phyloP scores from a whole-genome alignment of 148 eudicot species.

The Dianthus caryophyllus region DNA sequence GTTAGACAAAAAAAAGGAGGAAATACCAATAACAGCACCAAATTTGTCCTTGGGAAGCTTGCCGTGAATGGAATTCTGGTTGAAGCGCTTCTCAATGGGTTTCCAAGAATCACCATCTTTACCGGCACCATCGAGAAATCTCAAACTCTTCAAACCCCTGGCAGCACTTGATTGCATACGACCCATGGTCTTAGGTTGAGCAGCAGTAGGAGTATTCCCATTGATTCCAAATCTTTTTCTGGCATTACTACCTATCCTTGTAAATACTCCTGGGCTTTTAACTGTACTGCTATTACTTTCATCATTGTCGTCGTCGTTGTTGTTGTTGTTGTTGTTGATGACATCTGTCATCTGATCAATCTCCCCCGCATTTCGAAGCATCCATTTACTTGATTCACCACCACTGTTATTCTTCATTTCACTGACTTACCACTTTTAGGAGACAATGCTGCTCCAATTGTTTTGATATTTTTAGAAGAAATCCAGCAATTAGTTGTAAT shows the following conservation, averaged over 20 bases:
- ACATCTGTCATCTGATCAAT: conserved; percentile 21
- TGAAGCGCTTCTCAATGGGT: conserved; percentile 62
- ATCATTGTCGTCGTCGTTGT: background rate
- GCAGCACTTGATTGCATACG: conserved; percentile 52
- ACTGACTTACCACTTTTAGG: background rate
- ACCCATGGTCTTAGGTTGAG: conserved; percentile 31
- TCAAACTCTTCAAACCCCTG: conserved; percentile 58
- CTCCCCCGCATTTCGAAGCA: conserved; percentile 30
- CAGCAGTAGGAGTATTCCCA: conserved; percentile 12
- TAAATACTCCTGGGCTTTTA: conserved; percentile 15
- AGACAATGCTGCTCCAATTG: background rate
- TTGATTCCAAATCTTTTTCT: conserved; percentile 29
- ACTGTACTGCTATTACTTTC: background rate
- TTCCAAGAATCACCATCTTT: conserved; percentile 81
- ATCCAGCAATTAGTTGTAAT: background rate
- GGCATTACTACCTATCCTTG: conserved; percentile 25
- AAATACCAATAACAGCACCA: conserved; percentile 70
- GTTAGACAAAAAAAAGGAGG: background rate
- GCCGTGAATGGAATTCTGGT: conserved; percentile 41
- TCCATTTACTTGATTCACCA: conserved; percentile 32
- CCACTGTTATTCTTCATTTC: conserved; percentile 20
- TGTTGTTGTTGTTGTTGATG: background rate
- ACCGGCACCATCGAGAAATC: conserved; percentile 70
- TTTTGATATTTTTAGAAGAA: background rate
- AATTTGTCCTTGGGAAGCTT: conserved; percentile 67